Conservation (phyloP, 1,284 basidiomycete genomes). For the Apiotrichum montevideense region DNA sequence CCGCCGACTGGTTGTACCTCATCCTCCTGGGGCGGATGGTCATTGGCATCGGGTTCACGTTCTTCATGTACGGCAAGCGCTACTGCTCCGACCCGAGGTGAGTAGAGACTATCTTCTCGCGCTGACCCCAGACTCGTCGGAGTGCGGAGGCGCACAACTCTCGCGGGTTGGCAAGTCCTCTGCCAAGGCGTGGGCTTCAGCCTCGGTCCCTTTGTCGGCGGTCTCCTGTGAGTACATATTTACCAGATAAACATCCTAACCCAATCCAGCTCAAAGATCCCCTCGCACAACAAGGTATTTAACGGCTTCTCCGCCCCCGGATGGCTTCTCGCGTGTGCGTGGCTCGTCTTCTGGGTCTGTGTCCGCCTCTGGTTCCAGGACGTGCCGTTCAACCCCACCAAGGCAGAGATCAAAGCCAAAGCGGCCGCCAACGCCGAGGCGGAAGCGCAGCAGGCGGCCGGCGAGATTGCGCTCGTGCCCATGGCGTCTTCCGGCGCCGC, state of each 20-base stretch:
- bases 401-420: too few species aligned
- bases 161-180: slow-evolving; percentile 11
- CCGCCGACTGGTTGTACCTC: slow-evolving; percentile 6
- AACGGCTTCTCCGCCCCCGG: slow-evolving; percentile 9
- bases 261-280: slow-evolving; percentile 4
- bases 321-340: slow-evolving; percentile 6
- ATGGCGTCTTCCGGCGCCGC: background rate
- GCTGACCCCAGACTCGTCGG: slow-evolving; percentile 1
- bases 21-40: slow-evolving; percentile 8
- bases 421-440: too few species aligned
- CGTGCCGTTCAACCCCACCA: background rate
- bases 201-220: slow-evolving; percentile 9
- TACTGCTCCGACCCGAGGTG: slow-evolving; percentile 9
- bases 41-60: slow-evolving; percentile 5
- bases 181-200: slow-evolving; percentile 6
- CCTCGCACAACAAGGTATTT: background rate
- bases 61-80: slow-evolving; percentile 10
- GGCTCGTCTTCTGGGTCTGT: slow-evolving; percentile 3
- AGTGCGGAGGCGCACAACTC: slow-evolving; percentile 5
- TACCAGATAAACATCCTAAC: background rate
- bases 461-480: background rate
- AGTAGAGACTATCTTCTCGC: too few species aligned
- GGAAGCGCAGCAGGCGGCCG: background rate
- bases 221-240: slow-evolving; percentile 1
- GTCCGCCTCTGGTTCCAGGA: slow-evolving; percentile 1